Conservation (phyloP, 192 early-diverging fungal genomes). For the Gryganskiella cystojenkinii region DNA sequence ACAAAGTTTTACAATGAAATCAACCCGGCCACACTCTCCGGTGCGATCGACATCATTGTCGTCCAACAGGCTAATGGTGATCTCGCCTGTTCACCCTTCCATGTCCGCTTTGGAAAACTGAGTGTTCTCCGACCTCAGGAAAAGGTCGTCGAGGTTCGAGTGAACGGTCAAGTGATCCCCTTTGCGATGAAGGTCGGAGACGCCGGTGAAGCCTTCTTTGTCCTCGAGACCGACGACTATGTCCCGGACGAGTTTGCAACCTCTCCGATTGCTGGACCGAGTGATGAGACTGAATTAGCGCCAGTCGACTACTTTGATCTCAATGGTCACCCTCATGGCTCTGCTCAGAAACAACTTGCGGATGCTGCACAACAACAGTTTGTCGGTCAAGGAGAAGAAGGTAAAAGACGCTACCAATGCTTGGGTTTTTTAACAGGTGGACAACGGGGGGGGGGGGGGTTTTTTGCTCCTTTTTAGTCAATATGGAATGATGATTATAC, state of each 20-base stretch:
- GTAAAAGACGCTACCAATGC: background rate
- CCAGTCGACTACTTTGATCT: conserved; percentile 52
- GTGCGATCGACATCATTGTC: conserved; percentile 98
- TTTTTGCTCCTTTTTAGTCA: too few species aligned
- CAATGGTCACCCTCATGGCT: conserved; percentile 14
- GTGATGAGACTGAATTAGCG: conserved; percentile 31
- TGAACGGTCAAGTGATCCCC: conserved; percentile 82
- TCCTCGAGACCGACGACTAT: conserved; percentile 90
- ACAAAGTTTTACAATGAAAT: conserved; percentile 94
- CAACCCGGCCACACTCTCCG: conserved; percentile 96
- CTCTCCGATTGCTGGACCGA: conserved; percentile 83
- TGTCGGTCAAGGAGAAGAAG: conserved; percentile 25
- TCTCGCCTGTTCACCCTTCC: conserved; percentile 93
- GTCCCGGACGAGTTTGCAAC: conserved; percentile 95
- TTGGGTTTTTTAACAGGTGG: too few species aligned
- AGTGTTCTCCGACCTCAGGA: conserved; percentile 91
- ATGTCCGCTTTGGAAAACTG: conserved; percentile 98
- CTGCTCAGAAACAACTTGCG: conserved; percentile 9
- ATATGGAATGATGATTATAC: too few species aligned
- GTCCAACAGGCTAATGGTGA: conserved; percentile 87
- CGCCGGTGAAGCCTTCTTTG: conserved; percentile 98
- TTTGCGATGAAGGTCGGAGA: conserved; percentile 98
- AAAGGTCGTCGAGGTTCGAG: conserved; percentile 87
- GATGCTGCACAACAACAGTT: background rate
- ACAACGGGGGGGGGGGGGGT: too few species aligned